Conservation (phyloP, 495 filamentous ascomycete genomes). For the Hamigera avellanea region DNA sequence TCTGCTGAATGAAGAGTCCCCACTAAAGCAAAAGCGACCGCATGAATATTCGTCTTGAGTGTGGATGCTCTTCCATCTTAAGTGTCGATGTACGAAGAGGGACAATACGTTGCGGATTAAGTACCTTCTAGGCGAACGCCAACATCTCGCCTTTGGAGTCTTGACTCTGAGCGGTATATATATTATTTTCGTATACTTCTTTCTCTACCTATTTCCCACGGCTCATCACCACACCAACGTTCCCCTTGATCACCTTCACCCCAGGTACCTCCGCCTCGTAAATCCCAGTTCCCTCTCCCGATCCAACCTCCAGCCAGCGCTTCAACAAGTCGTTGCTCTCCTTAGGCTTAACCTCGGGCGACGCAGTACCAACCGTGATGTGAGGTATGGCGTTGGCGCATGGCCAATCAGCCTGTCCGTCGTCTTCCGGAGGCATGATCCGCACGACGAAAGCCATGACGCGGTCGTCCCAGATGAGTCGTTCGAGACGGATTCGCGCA, state of each 20-base stretch:
- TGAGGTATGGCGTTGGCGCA: constrained; percentile 74
- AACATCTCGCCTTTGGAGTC: too few relatives aligned
- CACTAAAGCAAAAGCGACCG: too few relatives aligned
- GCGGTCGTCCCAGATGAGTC: constrained; percentile 66
- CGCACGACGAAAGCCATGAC: constrained; percentile 83
- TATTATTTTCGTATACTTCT: too few relatives aligned
- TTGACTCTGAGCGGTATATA: too few relatives aligned
- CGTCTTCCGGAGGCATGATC: constrained; percentile 31
- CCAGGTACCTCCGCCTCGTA: constrained; percentile 32
- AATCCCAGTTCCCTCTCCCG: constrained; percentile 36
- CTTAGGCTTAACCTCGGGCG: constrained; percentile 66
- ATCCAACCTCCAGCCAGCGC: constrained; percentile 50
- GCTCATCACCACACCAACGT: constrained; percentile 33
- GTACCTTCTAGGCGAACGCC: too few relatives aligned
- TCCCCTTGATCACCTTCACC: constrained; percentile 31
- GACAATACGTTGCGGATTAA: too few relatives aligned
- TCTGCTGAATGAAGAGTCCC: too few relatives aligned
- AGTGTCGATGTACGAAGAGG: too few relatives aligned
- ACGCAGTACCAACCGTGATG: constrained; percentile 76
- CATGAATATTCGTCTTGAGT: too few relatives aligned
- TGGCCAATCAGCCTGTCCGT: constrained; percentile 37
- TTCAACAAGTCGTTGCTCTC: constrained; percentile 81
- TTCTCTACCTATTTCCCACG: too few relatives aligned
- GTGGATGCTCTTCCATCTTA: too few relatives aligned
- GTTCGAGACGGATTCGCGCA: constrained; percentile 48